Evolutionary conservation across 2,329 filamentous ascomycete genomes (phyloP).

Genomic region (Cytospora piceae): DNA sequence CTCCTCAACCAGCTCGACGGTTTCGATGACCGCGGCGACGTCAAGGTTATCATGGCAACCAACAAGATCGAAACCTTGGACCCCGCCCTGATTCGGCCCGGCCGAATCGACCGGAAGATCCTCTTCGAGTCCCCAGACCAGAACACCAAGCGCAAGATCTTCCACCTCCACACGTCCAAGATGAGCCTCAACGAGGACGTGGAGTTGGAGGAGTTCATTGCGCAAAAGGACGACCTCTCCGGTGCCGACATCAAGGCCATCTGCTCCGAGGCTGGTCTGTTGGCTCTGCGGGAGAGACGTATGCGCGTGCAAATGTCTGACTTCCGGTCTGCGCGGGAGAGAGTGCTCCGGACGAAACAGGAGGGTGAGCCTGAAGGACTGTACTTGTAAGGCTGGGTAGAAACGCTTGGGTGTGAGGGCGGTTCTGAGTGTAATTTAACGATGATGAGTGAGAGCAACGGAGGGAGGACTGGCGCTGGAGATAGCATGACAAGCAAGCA

Average conservation of each 20-base stretch:
- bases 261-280: constrained; percentile 92
- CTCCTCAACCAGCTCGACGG: constrained; percentile 97
- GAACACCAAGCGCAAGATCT: constrained; percentile 97
- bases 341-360: constrained; percentile 96
- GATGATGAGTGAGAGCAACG: background rate
- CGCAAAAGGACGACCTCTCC: constrained; percentile 95
- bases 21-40: constrained; percentile 97
- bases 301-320: constrained; percentile 99
- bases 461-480: background rate
- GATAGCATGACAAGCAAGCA: constrained; percentile 11
- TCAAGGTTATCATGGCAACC: constrained; percentile 99
- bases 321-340: constrained; percentile 89
- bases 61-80: constrained; percentile 99
- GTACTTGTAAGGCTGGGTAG: constrained; percentile 86
- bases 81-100: constrained; percentile 92
- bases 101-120: constrained; percentile 98
- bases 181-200: constrained; percentile 97
- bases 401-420: constrained; percentile 42
- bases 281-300: constrained; percentile 90
- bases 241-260: constrained; percentile 99
- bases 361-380: constrained; percentile 97
- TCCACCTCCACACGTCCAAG: constrained; percentile 96
- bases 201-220: constrained; percentile 98
- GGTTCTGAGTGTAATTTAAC: constrained; percentile 1
- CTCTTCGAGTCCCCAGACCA: constrained; percentile 71